Evolutionary conservation across 352 stramenopile species (phyloP), one percentile per base, ranked within the genome.

Genomic region (Pythium sp.): DNA sequence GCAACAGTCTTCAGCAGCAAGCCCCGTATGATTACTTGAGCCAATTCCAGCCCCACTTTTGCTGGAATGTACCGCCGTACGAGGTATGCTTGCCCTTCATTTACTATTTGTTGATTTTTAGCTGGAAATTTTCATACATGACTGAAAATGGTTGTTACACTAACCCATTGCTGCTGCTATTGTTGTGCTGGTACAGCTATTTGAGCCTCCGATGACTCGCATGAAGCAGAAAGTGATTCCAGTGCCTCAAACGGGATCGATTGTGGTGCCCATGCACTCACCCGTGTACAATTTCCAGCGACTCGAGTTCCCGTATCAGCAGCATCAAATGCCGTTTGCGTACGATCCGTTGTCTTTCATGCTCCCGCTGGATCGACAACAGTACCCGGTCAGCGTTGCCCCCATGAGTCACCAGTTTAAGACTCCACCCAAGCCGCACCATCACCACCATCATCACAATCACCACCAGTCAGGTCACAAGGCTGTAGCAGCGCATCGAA

Each of bases 211-310:
- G 1, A 12, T 49, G 14, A 20, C 12, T 30, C 53, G 51, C 11
- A 66, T 38, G 66, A 71, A 36, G 41, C 66, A 67, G 18, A 67
- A 71, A 41, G 59, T 71, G 58, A 49, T 34, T 2, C 66, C 66
- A 38, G 66, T 58, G 22, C 59, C 41, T 2, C 59, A 55, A 3
- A 67, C 59, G 24, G 28, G 22, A 7, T 66, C 59, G 0, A 28
- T 54, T 20, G 59, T 71, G 22, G 51, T 67, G 41, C 66, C 66
- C 20, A 57, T 61, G 38, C 66, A 71, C 51, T 71, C 66, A 1
- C 66, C 60, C 5, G 34, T 51, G n/a, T 71, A 55, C 30, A 55
- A n/a, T 7, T 59, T 58, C 22, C 47, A 57, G 20, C 46, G 32
- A 59, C 36, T 20, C 3, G 57, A 70, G 32, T 38, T 60, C 24